Evolutionary conservation across 345 rosid genomes (phyloP), one percentile per base, ranked within the genome.

Genomic region (Euphorbia lathyris): DNA sequence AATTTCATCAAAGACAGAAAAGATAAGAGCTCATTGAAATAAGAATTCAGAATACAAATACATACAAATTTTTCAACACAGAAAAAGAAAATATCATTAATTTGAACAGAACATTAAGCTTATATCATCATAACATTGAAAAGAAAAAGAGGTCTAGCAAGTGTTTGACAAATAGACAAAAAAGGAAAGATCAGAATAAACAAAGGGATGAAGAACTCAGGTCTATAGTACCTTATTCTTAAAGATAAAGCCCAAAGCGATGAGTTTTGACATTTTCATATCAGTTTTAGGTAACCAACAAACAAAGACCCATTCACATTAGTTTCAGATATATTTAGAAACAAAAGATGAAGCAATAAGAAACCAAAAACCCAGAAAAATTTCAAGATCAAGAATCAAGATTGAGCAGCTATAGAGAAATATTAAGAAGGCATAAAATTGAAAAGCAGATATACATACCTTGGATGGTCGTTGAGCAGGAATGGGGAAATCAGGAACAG

Each of bases 401-500:
- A 72, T 32, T 65, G 38, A 65, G 17, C 58, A n/a, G n/a, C n/a
- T n/a, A n/a, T n/a, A n/a, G n/a, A n/a, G n/a, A n/a, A n/a, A n/a
- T 40, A 1, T 1, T 4, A 40, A 40, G 11, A 40, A 40, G 45
- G 36, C 10, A 40, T 48, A 48, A 14, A 14, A 55, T n/a, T n/a
- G 12, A 53, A 4, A 30, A 30, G 29, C 10, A 67, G 55, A 57
- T 19, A 68, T 19, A 27, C n/a, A 14, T 61, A 77, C 81, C 77
- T 73, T 65, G 63, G 71, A 52, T 3, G 20, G 69, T 60, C 80
- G 58, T 20, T 56, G 51, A 43, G 77, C 76, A 79, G 81, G 87
- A 82, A 83, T 70, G 78, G 51, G 87, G 55, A 70, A 9, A 19
- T 83, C 83, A 19, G 85, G 88, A 27, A 81, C 76, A 72, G 83